phyloP scores from a whole-genome alignment of 129 eudicot genomes.

The Saussurea involucrata region DNA sequence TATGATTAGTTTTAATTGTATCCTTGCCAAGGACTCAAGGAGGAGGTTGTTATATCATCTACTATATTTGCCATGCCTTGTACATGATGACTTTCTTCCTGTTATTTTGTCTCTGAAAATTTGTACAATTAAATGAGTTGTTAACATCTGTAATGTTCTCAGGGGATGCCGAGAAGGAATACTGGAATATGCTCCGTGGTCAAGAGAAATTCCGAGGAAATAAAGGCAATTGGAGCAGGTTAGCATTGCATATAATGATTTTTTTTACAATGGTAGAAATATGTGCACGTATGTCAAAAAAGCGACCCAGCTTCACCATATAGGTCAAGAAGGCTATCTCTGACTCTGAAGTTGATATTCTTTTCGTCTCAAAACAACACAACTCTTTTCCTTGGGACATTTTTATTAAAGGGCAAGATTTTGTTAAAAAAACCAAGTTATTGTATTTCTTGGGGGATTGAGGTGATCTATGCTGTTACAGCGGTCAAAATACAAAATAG shows the following conservation, averaged over 20 bases:
- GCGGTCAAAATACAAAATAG: no score
- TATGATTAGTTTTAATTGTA: background rate
- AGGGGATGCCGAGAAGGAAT: slow-evolving; percentile 93
- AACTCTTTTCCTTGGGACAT: no score
- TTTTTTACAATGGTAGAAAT: background rate
- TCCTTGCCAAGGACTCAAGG: background rate
- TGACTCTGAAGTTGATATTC: no score
- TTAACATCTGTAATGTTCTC: slow-evolving; percentile 3
- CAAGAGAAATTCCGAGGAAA: slow-evolving; percentile 45
- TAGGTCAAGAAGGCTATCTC: no score
- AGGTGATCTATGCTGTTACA: no score
- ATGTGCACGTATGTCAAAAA: background rate
- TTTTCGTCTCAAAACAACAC: no score
- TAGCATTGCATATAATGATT: background rate
- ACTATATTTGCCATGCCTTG: background rate
- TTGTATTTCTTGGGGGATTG: no score
- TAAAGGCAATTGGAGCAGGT: slow-evolving; percentile 64
- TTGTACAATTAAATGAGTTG: background rate
- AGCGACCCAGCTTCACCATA: background rate
- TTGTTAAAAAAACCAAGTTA: no score
- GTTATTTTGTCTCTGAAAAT: background rate
- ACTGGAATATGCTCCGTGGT: slow-evolving; percentile 64
- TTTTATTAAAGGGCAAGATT: no score
- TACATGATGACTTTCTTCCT: background rate
- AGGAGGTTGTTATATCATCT: background rate